These are phyloP conservation scores for Talaromyces sp. DNA, from an alignment of 2,329 filamentous ascomycete species.

Conservation along the genomic window DNA sequence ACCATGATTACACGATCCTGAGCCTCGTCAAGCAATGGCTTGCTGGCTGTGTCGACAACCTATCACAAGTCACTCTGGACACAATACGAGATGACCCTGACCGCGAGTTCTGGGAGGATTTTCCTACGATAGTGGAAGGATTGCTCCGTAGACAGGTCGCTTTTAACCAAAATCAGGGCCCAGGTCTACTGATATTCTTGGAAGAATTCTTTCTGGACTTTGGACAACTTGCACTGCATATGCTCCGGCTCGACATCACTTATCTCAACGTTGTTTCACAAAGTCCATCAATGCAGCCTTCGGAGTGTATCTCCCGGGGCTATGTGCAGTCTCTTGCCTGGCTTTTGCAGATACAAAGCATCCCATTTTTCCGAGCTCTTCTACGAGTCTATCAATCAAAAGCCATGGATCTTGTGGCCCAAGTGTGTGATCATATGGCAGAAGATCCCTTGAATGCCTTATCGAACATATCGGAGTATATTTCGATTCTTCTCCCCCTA, in stretches of 20 bases:
- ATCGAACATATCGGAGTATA: conserved; percentile 30
- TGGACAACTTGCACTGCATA: conserved; percentile 39
- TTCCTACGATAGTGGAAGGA: conserved; percentile 40
- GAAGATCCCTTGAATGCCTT: conserved; percentile 27
- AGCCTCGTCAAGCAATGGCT: conserved; percentile 43
- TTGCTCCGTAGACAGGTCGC: conserved; percentile 39
- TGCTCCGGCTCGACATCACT: conserved; percentile 40
- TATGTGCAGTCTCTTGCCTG: conserved; percentile 38
- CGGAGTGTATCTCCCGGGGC: conserved; percentile 31
- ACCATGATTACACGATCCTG: conserved; percentile 31
- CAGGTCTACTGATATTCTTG: conserved; percentile 31
- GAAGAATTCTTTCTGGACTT: conserved; percentile 43
- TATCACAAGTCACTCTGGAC: conserved; percentile 35
- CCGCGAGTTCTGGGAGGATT: conserved; percentile 44
- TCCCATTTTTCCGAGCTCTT: conserved; percentile 39
- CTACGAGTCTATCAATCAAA: conserved; percentile 30
- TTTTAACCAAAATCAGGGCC: conserved; percentile 32
- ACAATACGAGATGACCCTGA: conserved; percentile 41
- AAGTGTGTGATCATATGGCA: conserved; percentile 30
- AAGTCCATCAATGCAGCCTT: conserved; percentile 27
- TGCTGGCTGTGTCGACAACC: conserved; percentile 32
- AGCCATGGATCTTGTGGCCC: conserved; percentile 26
- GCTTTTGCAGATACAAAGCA: conserved; percentile 31
- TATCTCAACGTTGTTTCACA: conserved; percentile 30
- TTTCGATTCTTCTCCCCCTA: conserved; percentile 27